Base-by-base conservation (phyloP, 139 green algal genomes). In the Eudorina sp. region DNA sequence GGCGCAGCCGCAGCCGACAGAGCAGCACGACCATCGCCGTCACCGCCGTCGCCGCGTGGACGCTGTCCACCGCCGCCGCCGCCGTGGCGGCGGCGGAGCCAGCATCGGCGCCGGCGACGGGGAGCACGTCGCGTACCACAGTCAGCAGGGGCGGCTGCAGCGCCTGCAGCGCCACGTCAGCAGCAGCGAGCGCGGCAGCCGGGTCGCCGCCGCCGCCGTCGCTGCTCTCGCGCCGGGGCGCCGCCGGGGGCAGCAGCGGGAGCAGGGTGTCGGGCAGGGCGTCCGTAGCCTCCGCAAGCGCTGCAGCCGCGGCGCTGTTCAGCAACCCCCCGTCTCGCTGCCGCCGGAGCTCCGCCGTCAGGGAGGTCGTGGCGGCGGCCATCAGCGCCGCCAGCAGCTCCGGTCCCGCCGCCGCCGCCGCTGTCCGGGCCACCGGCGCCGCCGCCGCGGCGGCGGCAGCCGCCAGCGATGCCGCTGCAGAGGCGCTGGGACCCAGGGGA, bases 251-350 rank as follows among this genome's bases (percentile, higher is more conserved):
- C n/a, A 66, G 81, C 64, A 31, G 38, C 64, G n/a, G n/a, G n/a
- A 79, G n/a, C 0, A 87, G 64, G 25, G 53, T 64, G 18, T 78
- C 81, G 4, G 62, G 64, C 25, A 78, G 2, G 14, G 45, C 62
- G 43, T 87, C 64, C 21, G 78, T 45, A 29, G 64, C 64, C 64
- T 29, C 81, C 81, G 45, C 62, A n/a, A 87, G 43, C 34, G 81
- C 62, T 21, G 9, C 81, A 13, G 78, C 78, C 31, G 81, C 62
- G 2, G 81, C 40, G 62, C 80, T 51, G 9, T 43, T 18, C 14
- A 2, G 7, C 25, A 53, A 29, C 29, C 41, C 34, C 27, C 25
- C 14, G 36, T n/a, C 1, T n/a, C 23, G 48, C 9, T 40, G 38
- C n/a, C 48, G 16, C 48, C 45, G 73, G n/a, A 0, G 8, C 70